Percentiles rank a stretch among this genome's conserved stretches.
Evolutionary conservation across 805 yeast species (phyloP).

Genomic region (Blastobotrys attinorum): DNA sequence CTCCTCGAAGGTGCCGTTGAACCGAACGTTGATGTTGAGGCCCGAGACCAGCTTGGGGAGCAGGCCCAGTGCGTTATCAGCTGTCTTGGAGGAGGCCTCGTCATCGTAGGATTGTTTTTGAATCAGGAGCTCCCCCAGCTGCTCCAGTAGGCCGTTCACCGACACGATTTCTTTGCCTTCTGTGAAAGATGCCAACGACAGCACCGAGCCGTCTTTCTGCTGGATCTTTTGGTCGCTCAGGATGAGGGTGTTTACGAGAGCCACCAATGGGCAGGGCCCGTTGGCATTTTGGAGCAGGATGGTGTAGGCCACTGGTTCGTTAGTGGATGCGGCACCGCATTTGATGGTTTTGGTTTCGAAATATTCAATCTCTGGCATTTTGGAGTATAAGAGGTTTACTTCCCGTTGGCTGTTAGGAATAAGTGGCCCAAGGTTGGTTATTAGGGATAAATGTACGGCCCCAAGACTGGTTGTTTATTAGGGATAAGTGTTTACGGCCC

Average conservation of each 20-base stretch:
- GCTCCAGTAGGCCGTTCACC: constrained; percentile 38
- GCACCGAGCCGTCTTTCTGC: constrained; percentile 15
- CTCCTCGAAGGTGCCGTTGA: constrained; percentile 51
- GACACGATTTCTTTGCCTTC: constrained; percentile 27
- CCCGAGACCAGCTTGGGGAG: constrained; percentile 67
- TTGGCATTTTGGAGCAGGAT: constrained; percentile 70
- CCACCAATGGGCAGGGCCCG: constrained; percentile 85
- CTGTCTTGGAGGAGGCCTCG: not conserved
- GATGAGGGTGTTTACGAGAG: constrained; percentile 63
- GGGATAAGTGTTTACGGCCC: too few relatives aligned
- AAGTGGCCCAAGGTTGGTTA: too few relatives aligned
- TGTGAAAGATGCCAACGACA: constrained; percentile 27
- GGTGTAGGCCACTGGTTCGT: constrained; percentile 9
- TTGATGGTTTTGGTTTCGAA: constrained; percentile 30
- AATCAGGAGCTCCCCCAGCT: constrained; percentile 40
- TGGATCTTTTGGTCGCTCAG: constrained; percentile 34
- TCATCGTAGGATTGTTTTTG: not conserved
- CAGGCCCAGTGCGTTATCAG: constrained; percentile 38
- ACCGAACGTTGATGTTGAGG: constrained; percentile 60
- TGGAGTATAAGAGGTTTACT: not conserved
- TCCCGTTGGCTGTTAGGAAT: not conserved
- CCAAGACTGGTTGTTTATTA: too few relatives aligned
- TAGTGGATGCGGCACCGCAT: constrained; percentile 2
- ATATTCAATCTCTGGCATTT: constrained; percentile 3
- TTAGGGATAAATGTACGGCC: too few relatives aligned